Evolutionary conservation across 2,329 filamentous ascomycete genomes (phyloP).

Genomic region (Massarina eburnea): DNA sequence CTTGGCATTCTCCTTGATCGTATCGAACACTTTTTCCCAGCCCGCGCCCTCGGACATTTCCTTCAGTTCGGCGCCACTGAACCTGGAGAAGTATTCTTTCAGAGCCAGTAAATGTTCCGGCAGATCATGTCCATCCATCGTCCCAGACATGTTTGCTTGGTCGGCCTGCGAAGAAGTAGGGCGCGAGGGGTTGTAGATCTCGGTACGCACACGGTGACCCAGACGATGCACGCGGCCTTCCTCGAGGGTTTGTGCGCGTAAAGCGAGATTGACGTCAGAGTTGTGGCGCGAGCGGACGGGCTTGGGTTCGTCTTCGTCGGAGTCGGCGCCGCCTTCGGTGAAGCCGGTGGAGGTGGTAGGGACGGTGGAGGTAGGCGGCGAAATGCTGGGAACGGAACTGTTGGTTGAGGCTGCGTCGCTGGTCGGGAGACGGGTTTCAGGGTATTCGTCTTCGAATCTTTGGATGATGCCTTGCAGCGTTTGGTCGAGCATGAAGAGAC

Average conservation of each 20-base stretch:
- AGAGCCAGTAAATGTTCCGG: constrained; percentile 56
- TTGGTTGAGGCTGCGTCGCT: constrained; percentile 30
- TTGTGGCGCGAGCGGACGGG: constrained; percentile 60
- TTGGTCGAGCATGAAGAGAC: constrained; percentile 81
- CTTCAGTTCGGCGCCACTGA: constrained; percentile 62
- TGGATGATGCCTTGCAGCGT: constrained; percentile 90
- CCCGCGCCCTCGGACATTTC: constrained; percentile 60
- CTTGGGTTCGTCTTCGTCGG: constrained; percentile 47
- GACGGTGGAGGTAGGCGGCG: constrained; percentile 30
- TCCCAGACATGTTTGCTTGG: constrained; percentile 29
- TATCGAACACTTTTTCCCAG: constrained; percentile 62
- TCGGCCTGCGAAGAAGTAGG: constrained; percentile 25
- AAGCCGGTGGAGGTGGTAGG: constrained; percentile 34
- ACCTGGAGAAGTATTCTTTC: constrained; percentile 63
- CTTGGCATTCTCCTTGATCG: constrained; percentile 65
- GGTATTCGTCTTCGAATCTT: constrained; percentile 94
- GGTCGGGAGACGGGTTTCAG: constrained; percentile 69
- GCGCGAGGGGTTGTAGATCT: constrained; percentile 53
- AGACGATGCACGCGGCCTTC: constrained; percentile 71
- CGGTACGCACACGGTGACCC: constrained; percentile 66
- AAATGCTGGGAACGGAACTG: constrained; percentile 36
- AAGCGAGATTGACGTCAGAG: constrained; percentile 69
- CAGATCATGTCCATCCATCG: constrained; percentile 36
- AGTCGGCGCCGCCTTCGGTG: constrained; percentile 24
- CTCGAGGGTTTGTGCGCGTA: constrained; percentile 65